Base-by-base conservation (phyloP, 2,329 filamentous ascomycete genomes). In the Cercospora beticola region DNA sequence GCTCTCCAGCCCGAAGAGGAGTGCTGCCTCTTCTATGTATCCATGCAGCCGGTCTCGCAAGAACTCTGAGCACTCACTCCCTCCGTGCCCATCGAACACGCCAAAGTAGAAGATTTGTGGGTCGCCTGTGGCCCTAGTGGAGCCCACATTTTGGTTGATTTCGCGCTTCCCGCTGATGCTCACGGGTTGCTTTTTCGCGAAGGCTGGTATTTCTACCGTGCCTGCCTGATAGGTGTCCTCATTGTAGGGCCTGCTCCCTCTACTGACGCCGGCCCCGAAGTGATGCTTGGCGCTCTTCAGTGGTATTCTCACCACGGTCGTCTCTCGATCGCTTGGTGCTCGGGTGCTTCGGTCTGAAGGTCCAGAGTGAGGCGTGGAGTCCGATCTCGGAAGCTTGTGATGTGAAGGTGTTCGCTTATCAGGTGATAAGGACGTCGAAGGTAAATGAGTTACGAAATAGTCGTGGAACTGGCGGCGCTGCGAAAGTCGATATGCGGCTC, bases 91-190 rank as follows among this genome's bases (percentile, higher is more conserved):
- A 80, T 99, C 95, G 76, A 98, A 99, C 1, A 98, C 89, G 1
- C 88, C 94, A 84, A 97, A 99, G 80, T 98, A 99, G 80, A 99
- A 99, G 36, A 98, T 90, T 78, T 98, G 94, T 1, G 94, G 94
- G 77, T 98, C 94, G 2, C 94, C 94, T 71, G 88, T 91, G 1
- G 91, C 88, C 72, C 90, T 91, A 67, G 92, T 91, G 5, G 92
- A 92, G 9, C 88, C 70, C 83, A 75, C 71, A 46, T 74, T 72
- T 56, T 72, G 71, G 64, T 68, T 66, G 68, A 74, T 70, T 73
- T 78, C 70, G 60, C 66, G 71, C 70, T 78, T 67, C 33, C 81
- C 73, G 23, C 84, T 87, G 69, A 89, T 74, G 28, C 86, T 88
- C 56, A 92, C 86, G 12, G 94, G 94, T 4, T 89, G 87, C 43